Evolutionary conservation across 495 filamentous ascomycete genomes (phyloP), one percentile per base, ranked within the genome.

Genomic region (Acidiella bohemica): DNA sequence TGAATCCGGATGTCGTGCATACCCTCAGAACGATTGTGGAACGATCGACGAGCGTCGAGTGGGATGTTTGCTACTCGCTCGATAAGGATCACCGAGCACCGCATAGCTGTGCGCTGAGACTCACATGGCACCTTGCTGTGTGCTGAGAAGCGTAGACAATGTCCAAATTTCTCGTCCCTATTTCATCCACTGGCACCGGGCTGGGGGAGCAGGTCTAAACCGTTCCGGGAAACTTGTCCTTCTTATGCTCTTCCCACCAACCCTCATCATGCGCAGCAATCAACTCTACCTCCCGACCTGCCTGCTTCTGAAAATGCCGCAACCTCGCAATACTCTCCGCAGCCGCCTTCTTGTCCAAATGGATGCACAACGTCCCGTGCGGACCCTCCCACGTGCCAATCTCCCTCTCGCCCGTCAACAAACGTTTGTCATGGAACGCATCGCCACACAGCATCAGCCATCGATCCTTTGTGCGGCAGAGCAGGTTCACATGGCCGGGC

Each of bases 381-480:
- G 48, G 50, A 41, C 53, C 54, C 19, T 51, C 39, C 40, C 53
- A 61, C 19, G 51, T 46, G 2, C 52, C 59, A 23, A 61, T 56
- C 2, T 52, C 55, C 42, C 51, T 56, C 46, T 58, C 54, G 2
- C 59, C 55, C 5, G 41, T 54, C 42, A 61, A 40, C 6, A 61
- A 43, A 23, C 59, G 17, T 25, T 47, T 40, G 36, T 62, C 57
- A 38, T 62, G 59, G 31, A 46, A 62, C n/a, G 57, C 51, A 41
- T 62, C 59, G 12, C 59, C 59, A 16, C 49, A 53, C 7, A 62
- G 52, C 47, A 55, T 56, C 1, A 61, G 32, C 56, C 57, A 61
- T 13, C 46, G 49, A 26, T 46, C 29, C n/a, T 39, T 50, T 6
- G 42, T 53, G 10, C 59, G 43, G 26, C 53, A 57, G 1, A 62